A percentile compares a stretch with the other conserved stretches of the same genome.
Conservation (phyloP, 2,329 filamentous ascomycete genomes). For the Neopestalotiopsis sp. region DNA sequence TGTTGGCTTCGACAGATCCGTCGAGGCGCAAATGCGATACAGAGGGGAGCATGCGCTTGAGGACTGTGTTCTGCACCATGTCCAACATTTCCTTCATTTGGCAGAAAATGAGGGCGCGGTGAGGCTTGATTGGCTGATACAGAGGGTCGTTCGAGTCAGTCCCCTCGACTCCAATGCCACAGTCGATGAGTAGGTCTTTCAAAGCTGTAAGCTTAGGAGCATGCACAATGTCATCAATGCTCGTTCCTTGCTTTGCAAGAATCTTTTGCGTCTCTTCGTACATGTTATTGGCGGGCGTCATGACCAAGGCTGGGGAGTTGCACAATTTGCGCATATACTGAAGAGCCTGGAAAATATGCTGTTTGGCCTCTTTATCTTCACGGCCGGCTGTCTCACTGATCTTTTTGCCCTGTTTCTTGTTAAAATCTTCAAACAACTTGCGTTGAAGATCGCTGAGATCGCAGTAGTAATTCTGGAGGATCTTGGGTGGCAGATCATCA, state of each 20-base stretch:
- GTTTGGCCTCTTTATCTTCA: slow-evolving; percentile 90
- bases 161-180: slow-evolving; percentile 85
- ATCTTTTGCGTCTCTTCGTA: slow-evolving; percentile 87
- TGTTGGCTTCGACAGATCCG: slow-evolving; percentile 88
- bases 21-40: slow-evolving; percentile 95
- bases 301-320: slow-evolving; percentile 94
- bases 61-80: slow-evolving; percentile 94
- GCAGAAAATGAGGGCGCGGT: slow-evolving; percentile 95
- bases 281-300: slow-evolving; percentile 90
- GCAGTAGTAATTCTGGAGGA: slow-evolving; percentile 98
- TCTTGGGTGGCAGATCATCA: slow-evolving; percentile 96
- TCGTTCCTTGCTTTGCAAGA: slow-evolving; percentile 78
- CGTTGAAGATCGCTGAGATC: slow-evolving; percentile 94
- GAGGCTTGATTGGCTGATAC: slow-evolving; percentile 88
- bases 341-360: slow-evolving; percentile 98
- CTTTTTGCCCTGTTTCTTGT: slow-evolving; percentile 88
- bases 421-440: slow-evolving; percentile 96
- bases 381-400: slow-evolving; percentile 82
- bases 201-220: slow-evolving; percentile 92
- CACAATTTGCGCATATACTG: slow-evolving; percentile 99
- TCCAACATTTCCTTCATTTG: slow-evolving; percentile 99
- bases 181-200: slow-evolving; percentile 94
- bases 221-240: slow-evolving; percentile 82
- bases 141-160: slow-evolving; percentile 63
- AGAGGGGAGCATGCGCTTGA: slow-evolving; percentile 87